Conservation (phyloP, 208 protist genomes). For the Acanthamoeba polyphaga region DNA sequence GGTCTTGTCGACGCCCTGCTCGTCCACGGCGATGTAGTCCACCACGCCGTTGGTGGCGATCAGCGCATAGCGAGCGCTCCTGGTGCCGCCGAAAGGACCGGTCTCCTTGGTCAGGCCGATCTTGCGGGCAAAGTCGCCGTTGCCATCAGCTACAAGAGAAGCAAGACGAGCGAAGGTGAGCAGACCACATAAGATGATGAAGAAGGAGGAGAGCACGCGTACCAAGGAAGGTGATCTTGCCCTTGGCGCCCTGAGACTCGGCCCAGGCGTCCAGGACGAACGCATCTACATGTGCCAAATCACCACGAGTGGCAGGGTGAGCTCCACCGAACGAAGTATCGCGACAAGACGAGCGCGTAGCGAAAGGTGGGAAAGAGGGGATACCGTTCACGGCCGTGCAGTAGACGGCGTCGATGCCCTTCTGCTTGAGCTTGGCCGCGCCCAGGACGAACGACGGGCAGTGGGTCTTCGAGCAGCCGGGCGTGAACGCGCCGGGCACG, state of each 20-base stretch:
- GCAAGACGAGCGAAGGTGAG: not conserved
- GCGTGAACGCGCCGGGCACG: slow-evolving; percentile 76
- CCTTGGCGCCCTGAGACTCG: slow-evolving; percentile 34
- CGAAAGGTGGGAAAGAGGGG: not conserved
- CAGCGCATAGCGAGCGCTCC: slow-evolving; percentile 66
- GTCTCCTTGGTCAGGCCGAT: slow-evolving; percentile 46
- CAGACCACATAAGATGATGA: too few species aligned
- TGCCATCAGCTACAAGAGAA: slow-evolving; percentile 57
- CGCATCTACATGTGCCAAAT: not conserved
- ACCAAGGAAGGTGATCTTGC: slow-evolving; percentile 76
- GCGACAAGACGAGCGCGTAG: not conserved
- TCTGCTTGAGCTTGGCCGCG: slow-evolving; percentile 27
- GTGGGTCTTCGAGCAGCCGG: slow-evolving; percentile 76
- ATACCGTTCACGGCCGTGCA: slow-evolving; percentile 76
- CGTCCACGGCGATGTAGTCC: slow-evolving; percentile 75
- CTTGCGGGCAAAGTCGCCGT: slow-evolving; percentile 63
- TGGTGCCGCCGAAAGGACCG: slow-evolving; percentile 52
- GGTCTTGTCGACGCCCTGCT: slow-evolving; percentile 62
- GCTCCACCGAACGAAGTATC: not conserved
- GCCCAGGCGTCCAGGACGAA: slow-evolving; percentile 76
- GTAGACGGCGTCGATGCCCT: slow-evolving; percentile 68
- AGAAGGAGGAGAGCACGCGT: not conserved
- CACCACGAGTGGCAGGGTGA: not conserved
- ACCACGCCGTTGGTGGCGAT: slow-evolving; percentile 67
- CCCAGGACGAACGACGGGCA: slow-evolving; percentile 65